Evolutionary conservation across 2,329 filamentous ascomycete genomes (phyloP).

Genomic region (Sclerotinia borealis): DNA sequence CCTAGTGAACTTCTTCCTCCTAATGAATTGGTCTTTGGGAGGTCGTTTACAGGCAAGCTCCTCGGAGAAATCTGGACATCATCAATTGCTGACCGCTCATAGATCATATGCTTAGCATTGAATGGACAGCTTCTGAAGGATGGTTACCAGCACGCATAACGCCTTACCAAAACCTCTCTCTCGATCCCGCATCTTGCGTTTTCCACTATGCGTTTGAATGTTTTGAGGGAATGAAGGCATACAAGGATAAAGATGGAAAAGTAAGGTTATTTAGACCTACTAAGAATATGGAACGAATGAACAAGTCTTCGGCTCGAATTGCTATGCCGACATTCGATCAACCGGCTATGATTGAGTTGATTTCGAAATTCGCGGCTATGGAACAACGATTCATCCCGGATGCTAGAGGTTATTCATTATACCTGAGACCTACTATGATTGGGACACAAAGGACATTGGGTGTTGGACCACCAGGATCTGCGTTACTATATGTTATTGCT

Average conservation of each 20-base stretch:
- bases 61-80: neutral
- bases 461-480: constrained; percentile 84
- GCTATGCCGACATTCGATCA: constrained; percentile 82
- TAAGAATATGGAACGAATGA: constrained; percentile 93
- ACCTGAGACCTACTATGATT: constrained; percentile 94
- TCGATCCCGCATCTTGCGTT: constrained; percentile 93
- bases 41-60: constrained; percentile 73
- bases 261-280: constrained; percentile 89
- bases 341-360: constrained; percentile 69
- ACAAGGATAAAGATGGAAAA: constrained; percentile 74
- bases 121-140: constrained; percentile 78
- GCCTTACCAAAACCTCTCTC: constrained; percentile 93
- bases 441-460: constrained; percentile 93
- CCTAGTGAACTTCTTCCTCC: constrained; percentile 71
- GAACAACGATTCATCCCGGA: constrained; percentile 88
- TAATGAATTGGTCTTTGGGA: constrained; percentile 83
- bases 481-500: constrained; percentile 89
- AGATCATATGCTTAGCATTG: constrained; percentile 96
- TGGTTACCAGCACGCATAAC: constrained; percentile 75
- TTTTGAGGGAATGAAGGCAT: constrained; percentile 99
- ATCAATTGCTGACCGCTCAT: constrained; percentile 5
- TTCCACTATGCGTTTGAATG: constrained; percentile 98
- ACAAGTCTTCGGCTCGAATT: constrained; percentile 86
- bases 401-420: constrained; percentile 84
- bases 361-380: constrained; percentile 70